phyloP scores from a whole-genome alignment of 2,329 filamentous ascomycete species.

The Venturia oleaginea region DNA sequence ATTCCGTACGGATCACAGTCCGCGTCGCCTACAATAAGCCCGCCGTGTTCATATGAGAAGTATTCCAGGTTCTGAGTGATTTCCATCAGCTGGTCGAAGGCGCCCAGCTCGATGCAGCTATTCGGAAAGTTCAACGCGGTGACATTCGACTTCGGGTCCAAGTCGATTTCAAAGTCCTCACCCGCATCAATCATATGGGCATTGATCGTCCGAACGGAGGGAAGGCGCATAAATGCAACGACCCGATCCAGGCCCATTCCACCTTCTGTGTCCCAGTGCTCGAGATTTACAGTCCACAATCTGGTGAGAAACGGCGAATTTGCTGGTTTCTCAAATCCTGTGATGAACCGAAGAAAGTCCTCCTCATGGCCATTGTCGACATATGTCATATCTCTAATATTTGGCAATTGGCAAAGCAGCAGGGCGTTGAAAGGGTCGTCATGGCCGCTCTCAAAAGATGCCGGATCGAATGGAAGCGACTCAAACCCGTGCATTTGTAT shows the following conservation, averaged over 20 bases:
- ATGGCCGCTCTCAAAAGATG: neutral
- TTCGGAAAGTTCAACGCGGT: neutral
- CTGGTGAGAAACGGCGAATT: neutral
- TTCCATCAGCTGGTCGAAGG: neutral
- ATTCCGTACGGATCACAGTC: constrained; percentile 2
- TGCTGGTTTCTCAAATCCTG: too few species aligned
- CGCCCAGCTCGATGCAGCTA: neutral
- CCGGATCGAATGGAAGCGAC: neutral
- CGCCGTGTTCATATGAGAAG: neutral
- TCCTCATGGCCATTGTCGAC: neutral
- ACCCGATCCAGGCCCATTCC: neutral
- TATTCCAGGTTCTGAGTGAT: neutral
- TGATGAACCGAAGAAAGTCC: neutral
- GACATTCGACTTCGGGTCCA: neutral
- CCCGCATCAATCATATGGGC: neutral
- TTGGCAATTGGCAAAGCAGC: constrained; percentile 6
- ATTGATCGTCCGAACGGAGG: neutral
- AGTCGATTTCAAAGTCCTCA: neutral
- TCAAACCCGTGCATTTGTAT: neutral
- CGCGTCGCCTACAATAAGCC: neutral
- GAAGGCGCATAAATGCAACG: neutral
- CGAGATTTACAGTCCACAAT: neutral
- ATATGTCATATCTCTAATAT: neutral
- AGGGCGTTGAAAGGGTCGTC: constrained; percentile 1
- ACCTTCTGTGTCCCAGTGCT: constrained; percentile 1